Conservation (phyloP, 2,329 filamentous ascomycete genomes). For the Paradendryphiella salina region DNA sequence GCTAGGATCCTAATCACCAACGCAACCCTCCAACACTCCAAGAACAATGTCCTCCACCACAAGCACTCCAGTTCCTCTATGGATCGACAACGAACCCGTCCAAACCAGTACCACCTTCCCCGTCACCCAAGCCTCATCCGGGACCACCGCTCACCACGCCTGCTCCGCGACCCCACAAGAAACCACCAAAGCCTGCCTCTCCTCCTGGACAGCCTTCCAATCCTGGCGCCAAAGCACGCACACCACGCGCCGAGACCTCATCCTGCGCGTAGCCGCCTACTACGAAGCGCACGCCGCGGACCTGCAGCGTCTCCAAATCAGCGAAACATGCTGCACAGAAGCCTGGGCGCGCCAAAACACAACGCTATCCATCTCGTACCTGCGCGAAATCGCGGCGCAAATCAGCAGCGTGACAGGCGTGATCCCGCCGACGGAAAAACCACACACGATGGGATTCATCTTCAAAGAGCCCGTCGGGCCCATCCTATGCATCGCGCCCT, state of each 20-base stretch:
- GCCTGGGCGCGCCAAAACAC: slow-evolving; percentile 44
- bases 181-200: slow-evolving; percentile 58
- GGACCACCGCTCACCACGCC: slow-evolving; percentile 57
- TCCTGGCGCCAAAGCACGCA: slow-evolving; percentile 68
- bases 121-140: slow-evolving; percentile 58
- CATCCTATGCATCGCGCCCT: slow-evolving; percentile 25
- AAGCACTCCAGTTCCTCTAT: slow-evolving; percentile 43
- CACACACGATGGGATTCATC: slow-evolving; percentile 34
- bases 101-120: slow-evolving; percentile 49
- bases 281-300: slow-evolving; percentile 62
- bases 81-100: slow-evolving; percentile 51
- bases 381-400: slow-evolving; percentile 53
- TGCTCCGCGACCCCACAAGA: slow-evolving; percentile 59
- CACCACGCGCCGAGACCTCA: slow-evolving; percentile 64
- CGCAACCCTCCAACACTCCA: background rate
- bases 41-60: background rate
- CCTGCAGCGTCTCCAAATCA: slow-evolving; percentile 60
- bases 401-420: slow-evolving; percentile 22
- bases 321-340: slow-evolving; percentile 58
- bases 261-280: slow-evolving; percentile 68
- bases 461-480: slow-evolving; percentile 38
- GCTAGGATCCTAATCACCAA: background rate
- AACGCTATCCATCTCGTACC: slow-evolving; percentile 41
- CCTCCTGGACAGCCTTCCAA: slow-evolving; percentile 66
- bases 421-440: slow-evolving; percentile 33